Base-by-base conservation (phyloP, 768 basidiomycete genomes). In the Kwoniella europaea region DNA sequence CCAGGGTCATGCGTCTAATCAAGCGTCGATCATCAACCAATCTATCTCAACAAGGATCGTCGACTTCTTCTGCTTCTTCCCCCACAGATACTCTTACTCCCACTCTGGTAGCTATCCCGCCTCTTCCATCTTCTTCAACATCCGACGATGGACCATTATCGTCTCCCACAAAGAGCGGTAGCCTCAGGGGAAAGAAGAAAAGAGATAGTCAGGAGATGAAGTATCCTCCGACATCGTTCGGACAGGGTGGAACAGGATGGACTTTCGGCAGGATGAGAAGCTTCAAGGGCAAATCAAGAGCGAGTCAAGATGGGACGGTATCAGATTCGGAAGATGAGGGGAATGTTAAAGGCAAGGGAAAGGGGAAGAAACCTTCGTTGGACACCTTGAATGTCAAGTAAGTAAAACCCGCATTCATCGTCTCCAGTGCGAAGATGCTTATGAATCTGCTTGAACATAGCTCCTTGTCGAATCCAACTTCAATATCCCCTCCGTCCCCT, bases 161-260 rank as follows among this genome's bases (percentile, higher is more conserved):
- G 10, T 41, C 24, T n/a, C 24, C 62, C 13, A 24, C 41, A 22
- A 55, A 42, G 9, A 46, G 18, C 15, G 54, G 13, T 12, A 50
- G 46, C 46, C 13, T 50, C 46, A 56, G 56, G 16, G 65, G 55
- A 5, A 66, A 41, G 65, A 68, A 61, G 67, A 68, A 35, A 35
- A 42, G 59, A n/a, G 50, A 55, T 42, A 61, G 57, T 35, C 22
- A 29, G 16, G 59, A 68, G 67, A 68, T 60, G 57, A 59, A 60
- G 60, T 68, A 68, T 44, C 67, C 67, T 22, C 67, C 67, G 7
- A 68, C 57, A 16, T 68, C 67, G 10, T 62, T 68, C 24, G 67
- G 44, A 2, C 66, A 46, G n/a, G 43, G 57, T 27, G 24, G 43
- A 13, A 5, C 54, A 6, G 68, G 68, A 43, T 69, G 68, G 68